Base-by-base conservation (phyloP, 331 rosid genomes). In the Cucumis variabilis region DNA sequence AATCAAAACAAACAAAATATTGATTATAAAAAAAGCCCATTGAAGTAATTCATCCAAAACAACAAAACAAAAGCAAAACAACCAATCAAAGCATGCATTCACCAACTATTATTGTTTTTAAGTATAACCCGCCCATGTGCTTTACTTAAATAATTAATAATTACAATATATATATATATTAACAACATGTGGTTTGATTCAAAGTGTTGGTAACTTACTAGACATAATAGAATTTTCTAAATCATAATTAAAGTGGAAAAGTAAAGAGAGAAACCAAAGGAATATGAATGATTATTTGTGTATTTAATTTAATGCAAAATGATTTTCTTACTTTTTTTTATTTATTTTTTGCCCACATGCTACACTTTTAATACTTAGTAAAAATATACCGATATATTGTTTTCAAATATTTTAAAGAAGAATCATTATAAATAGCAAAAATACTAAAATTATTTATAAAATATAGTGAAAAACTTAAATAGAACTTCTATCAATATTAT, bases 151-250 rank as follows among this genome's bases (percentile, higher is more conserved):
- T 46, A 51, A 23, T 46, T 76, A 48, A 75, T 44, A 72, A 72
- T 44, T 23, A 75, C 4, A 75, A 75, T 46, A 79, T 51, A 74
- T 4, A 51, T n/a, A 37, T 37, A 37, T 37, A 50, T 50, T 6
- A 48, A 77, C 20, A 9, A 20, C 85, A 80, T 19, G 85, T 80
- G 85, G 25, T 8, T 80, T 80, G 48, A 58, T 58, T 30, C 11
- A 58, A 60, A 58, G 21, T 82, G 85, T 5, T 33, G 71, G 23
- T 62, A 30, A 60, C 28, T 82, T 33, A 20, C 33, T 21, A 21
- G 28, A 82, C 85, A 82, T 20, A 33, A 20, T 82, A 23, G 70
- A 82, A 19, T 80, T 80, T 80, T 80, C 69, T 33, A 55, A 80
- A 53, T 58, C 85, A 80, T 80, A 80, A 80, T 53, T 28, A 55